phyloP scores from a whole-genome alignment of 176 grass and related monocot genomes.

The Triticum urartu region DNA sequence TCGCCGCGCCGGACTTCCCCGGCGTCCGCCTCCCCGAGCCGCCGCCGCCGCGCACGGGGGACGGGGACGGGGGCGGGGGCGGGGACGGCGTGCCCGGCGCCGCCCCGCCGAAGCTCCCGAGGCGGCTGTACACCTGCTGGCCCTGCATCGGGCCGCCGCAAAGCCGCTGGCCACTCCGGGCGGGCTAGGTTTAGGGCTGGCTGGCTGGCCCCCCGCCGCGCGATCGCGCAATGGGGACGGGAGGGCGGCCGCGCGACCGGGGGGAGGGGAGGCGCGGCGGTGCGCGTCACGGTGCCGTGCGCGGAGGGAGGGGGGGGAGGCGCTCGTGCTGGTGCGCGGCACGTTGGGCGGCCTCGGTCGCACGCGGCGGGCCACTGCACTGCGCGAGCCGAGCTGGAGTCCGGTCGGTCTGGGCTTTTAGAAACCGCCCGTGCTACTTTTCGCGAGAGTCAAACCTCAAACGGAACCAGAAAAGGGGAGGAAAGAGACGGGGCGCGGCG shows the following conservation, averaged over 20 bases:
- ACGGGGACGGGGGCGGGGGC: slow-evolving; percentile 53
- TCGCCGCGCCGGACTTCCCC: slow-evolving; percentile 36
- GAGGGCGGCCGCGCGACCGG: background rate
- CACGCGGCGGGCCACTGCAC: background rate
- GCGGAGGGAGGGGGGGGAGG: background rate
- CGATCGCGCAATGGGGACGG: background rate
- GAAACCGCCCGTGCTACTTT: background rate
- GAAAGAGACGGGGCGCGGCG: background rate
- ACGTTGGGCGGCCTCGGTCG: slow-evolving; percentile 8
- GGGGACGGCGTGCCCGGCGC: slow-evolving; percentile 36
- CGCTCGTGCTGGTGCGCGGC: background rate
- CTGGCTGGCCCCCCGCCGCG: no score
- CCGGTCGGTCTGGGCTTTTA: slow-evolving; percentile 7
- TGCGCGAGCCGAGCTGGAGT: slow-evolving; percentile 6
- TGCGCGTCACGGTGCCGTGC: background rate
- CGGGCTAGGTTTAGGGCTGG: slow-evolving; percentile 42
- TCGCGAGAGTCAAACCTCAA: background rate
- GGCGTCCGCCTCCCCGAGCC: slow-evolving; percentile 31
- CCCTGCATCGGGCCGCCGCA: slow-evolving; percentile 45
- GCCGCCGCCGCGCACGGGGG: slow-evolving; percentile 14
- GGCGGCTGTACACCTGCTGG: slow-evolving; percentile 64
- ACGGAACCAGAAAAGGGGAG: background rate
- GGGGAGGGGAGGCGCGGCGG: background rate
- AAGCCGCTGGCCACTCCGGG: background rate
- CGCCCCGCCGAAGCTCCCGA: slow-evolving; percentile 56